phyloP scores from a whole-genome alignment of 768 basidiomycete genomes.

The Chlorophyllum brunneum region DNA sequence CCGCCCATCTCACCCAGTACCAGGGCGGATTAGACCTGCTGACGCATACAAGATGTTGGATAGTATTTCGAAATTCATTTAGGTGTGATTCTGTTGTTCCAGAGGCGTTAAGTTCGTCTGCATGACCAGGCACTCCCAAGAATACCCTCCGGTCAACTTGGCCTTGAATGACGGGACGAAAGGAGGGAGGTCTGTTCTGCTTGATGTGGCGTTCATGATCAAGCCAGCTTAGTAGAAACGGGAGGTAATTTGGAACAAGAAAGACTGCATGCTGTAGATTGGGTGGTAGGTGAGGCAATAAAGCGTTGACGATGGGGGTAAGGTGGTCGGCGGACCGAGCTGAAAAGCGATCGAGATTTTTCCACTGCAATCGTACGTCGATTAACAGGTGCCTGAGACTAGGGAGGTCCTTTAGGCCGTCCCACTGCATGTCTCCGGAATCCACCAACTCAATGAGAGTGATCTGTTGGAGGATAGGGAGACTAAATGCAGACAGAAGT shows the following conservation, averaged over 20 bases:
- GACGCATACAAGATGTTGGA: neutral
- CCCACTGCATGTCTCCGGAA: neutral
- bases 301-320: neutral
- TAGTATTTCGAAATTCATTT: neutral
- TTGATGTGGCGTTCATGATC: neutral
- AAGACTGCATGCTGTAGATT: neutral
- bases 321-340: neutral
- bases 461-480: neutral
- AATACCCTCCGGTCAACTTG: neutral
- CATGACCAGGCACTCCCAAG: neutral
- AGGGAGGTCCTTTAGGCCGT: neutral
- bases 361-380: neutral
- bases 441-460: constrained; percentile 1
- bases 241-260: constrained; percentile 3
- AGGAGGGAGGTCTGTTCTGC: neutral
- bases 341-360: neutral
- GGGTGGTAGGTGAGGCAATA: neutral
- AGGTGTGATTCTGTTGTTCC: neutral
- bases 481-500: neutral
- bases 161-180: neutral
- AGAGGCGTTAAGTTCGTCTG: neutral
- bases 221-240: constrained; percentile 2
- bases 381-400: neutral
- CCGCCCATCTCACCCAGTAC: neutral
- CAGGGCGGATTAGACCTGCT: constrained; percentile 1